These are phyloP conservation scores for Ascochyta clinopodiicola DNA, from an alignment of 2,329 filamentous ascomycete species.

Conservation along the genomic window DNA sequence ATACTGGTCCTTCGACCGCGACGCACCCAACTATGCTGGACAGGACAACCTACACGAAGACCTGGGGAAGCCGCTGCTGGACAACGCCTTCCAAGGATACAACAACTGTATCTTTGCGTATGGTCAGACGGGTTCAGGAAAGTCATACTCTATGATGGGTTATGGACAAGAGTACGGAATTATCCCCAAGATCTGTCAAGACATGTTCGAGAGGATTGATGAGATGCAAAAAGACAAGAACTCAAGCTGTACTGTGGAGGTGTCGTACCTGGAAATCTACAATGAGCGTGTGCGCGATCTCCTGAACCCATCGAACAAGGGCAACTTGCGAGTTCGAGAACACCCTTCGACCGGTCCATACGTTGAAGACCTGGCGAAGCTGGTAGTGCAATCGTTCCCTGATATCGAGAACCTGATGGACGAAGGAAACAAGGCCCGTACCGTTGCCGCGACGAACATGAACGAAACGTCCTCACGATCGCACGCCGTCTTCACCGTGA, in stretches of 20 bases:
- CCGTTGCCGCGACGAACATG: constrained; percentile 98
- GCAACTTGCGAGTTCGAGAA: constrained; percentile 95
- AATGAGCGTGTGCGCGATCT: constrained; percentile 97
- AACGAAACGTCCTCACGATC: constrained; percentile 99
- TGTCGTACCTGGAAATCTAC: constrained; percentile 99
- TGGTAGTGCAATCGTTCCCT: constrained; percentile 89
- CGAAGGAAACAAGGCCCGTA: constrained; percentile 97
- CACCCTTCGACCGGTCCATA: constrained; percentile 98
- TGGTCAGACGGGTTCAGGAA: constrained; percentile 96
- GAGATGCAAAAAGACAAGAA: constrained; percentile 75
- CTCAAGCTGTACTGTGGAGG: constrained; percentile 89
- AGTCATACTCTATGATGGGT: constrained; percentile 99
- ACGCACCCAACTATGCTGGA: constrained; percentile 81
- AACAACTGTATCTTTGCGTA: constrained; percentile 99
- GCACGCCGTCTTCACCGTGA: constrained; percentile 96
- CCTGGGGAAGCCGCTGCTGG: constrained; percentile 85
- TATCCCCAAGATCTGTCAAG: constrained; percentile 94
- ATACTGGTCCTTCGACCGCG: constrained; percentile 96
- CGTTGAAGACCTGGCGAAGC: constrained; percentile 94
- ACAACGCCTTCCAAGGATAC: constrained; percentile 98
- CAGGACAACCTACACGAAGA: constrained; percentile 90
- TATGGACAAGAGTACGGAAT: constrained; percentile 96
- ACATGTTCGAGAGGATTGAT: constrained; percentile 92
- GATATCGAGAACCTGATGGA: constrained; percentile 99
- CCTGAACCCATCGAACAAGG: constrained; percentile 92